Conservation (phyloP, 352 stramenopile species). For the Halophytophthora batemanensis region DNA sequence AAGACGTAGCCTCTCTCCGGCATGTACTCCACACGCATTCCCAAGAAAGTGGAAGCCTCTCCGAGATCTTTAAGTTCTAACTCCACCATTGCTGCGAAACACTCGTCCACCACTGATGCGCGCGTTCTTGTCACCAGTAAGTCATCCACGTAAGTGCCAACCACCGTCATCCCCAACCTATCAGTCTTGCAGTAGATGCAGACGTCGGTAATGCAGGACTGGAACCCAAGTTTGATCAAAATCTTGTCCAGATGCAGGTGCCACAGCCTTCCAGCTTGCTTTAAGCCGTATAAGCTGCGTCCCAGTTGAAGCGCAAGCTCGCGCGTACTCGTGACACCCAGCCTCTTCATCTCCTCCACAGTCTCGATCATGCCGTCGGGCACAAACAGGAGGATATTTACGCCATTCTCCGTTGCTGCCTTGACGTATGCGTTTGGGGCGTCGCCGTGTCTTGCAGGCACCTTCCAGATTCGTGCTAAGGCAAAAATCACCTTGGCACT, state of each 20-base stretch:
- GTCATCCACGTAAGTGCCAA: slow-evolving; percentile 31
- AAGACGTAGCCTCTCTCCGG: slow-evolving; percentile 5
- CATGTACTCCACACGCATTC: slow-evolving; percentile 20
- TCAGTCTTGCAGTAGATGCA: slow-evolving; percentile 22
- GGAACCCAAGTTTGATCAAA: slow-evolving; percentile 13
- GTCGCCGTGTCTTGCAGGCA: slow-evolving; percentile 25
- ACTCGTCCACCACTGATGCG: slow-evolving; percentile 3
- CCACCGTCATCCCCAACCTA: neutral
- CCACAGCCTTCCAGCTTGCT: slow-evolving; percentile 32
- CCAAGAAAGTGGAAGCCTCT: slow-evolving; percentile 19
- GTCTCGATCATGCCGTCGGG: slow-evolving; percentile 16
- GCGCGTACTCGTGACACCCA: slow-evolving; percentile 7
- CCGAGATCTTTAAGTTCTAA: slow-evolving; percentile 31
- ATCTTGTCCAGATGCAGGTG: slow-evolving; percentile 19
- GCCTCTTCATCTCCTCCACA: slow-evolving; percentile 3
- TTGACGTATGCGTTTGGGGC: slow-evolving; percentile 36
- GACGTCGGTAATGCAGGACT: slow-evolving; percentile 19
- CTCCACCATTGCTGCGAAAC: slow-evolving; percentile 6
- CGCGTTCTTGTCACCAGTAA: slow-evolving; percentile 18
- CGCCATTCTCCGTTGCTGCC: slow-evolving; percentile 9
- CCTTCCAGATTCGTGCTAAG: slow-evolving; percentile 11
- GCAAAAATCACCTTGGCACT: slow-evolving; percentile 19
- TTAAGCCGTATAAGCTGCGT: slow-evolving; percentile 28
- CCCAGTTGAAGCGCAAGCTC: slow-evolving; percentile 15
- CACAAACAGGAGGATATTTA: slow-evolving; percentile 21